Base-by-base conservation (phyloP, 179 eudicot genomes). In the Silene noctiflora region DNA sequence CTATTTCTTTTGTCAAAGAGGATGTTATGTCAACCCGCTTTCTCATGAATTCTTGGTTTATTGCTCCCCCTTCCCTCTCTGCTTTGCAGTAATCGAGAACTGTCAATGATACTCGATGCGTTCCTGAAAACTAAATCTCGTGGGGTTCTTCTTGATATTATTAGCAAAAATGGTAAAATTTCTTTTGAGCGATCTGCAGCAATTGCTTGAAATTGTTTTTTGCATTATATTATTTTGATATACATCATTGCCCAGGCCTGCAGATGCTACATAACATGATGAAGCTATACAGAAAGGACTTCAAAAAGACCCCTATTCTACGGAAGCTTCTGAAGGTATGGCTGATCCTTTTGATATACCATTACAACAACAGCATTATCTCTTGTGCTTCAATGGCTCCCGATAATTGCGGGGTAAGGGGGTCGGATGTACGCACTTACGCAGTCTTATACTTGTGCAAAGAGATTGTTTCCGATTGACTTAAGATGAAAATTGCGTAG, bases 81-180 rank as follows among this genome's bases (percentile, higher is more conserved):
- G 48, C 46, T 55, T 71, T 86, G 81, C 96, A 94, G 98, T 84
- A 94, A 89, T 80, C 84, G 97, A 74, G 95, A 94, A 77, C 98
- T 94, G 76, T 94, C 98, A 60, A 88, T 94, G 97, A 92, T 94
- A 74, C 96, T 94, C 77, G 98, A 88, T 80, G 98, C 97, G 20
- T 85, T 94, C 70, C 77, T 91, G 87, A 91, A 91, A 84, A 92
- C 98, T 72, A 92, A 87, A 82, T 92, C 98, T 4, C 89, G 89
- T 33, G 86, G 87, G 68, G 95, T 95, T 85, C 90, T 95, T 84
- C 81, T 83, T 72, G 99, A 95, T 82, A 83, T 95, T 76, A 88
- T 93, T 51, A 89, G 82, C 77, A 95, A 93, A 79, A 95, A 95
- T 86, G 99, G 99, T 95, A 89, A 44, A 10, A 44, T 27, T 53